Evolutionary conservation across 257 asterid species (phyloP), one percentile per base, ranked within the genome.

Genomic region (Petunia axillaris): DNA sequence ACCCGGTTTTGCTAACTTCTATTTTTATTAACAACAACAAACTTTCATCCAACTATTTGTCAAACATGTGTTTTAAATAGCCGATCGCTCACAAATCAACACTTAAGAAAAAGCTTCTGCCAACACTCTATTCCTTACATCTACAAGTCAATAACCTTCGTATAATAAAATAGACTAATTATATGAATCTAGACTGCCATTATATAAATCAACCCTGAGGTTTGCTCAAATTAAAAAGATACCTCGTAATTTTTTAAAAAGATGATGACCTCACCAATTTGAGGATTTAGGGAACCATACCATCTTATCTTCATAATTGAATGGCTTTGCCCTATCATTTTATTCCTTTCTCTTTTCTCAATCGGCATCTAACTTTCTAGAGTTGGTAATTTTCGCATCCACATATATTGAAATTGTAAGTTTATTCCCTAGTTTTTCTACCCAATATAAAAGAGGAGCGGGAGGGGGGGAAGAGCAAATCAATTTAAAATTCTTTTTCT

Each of bases 31-130:
- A 71, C 41, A 10, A 25, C 8, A 68, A 48, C 5, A 15, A 40
- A 40, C 75, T 43, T 68, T 39, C n/a, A 68, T 43, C 57, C n/a
- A 68, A 70, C 59, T 10, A 71, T 10, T 71, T 71, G 25, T 5
- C 77, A 71, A 41, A 66, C 10, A 71, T 46, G 35, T 48, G 60
- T n/a, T 71, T 14, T 9, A 9, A 10, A 71, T 10, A 48, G 10
- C 11, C 1, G 16, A 9, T 10, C 59, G 4, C 43, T 71, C 6
- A 71, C 46, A 60, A 46, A 71, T 25, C 25, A 48, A 25, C 25
- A 48, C 59, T 25, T 46, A 2, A 0, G 5, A 4, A 71, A 2
- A 71, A 46, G 59, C 54, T 71, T 68, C 39, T 43, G 25, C 16
- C n/a, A 46, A 48, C 43, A 71, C 25, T 70, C 77, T 16, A 46